Base-by-base conservation (phyloP, 1,139 yeast genomes). In the Sugiyamaella castrensis region DNA sequence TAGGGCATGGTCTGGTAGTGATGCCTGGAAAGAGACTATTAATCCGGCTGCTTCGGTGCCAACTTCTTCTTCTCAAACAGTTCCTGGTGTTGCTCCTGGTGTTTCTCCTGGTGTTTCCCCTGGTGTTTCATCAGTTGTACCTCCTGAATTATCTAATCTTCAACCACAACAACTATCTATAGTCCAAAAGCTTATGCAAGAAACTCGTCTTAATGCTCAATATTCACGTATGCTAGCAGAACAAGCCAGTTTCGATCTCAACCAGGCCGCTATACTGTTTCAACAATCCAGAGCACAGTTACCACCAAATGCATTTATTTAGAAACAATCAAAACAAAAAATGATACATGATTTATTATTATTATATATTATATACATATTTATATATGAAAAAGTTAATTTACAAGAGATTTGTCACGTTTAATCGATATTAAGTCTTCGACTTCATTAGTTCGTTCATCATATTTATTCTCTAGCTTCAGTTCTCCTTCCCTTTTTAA, bases 211-310 rank as follows among this genome's bases (percentile, higher is more conserved):
- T 56, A 89, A 80, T 58, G 73, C 87, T 26, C 86, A 86, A 59
- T 92, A 82, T 65, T 87, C 94, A 1, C 70, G 82, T 32, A 81
- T 91, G 88, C 76, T 94, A 45, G 85, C 92, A 47, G 91, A 89
- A 63, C 96, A 89, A 66, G 88, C 96, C 60, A 76, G 80, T 49
- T 91, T 95, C 91, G 85, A 87, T 67, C 82, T 80, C 59, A 82
- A 79, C 43, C 77, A 73, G 51, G 91, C 96, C 37, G 72, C 81
- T 19, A 75, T 75, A 43, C 82, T 87, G 54, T 92, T 91, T 69
- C 80, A 81, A 59, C 81, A 78, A 57, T 84, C 88, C 31, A 70
- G 71, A 16, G 66, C 67, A 26, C 75, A 73, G 40, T 72, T 82
- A 29, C 87, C 87, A 10, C 77, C 78, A n/a, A 75, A 79, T 50